Evolutionary conservation across 257 asterid genomes (phyloP), one percentile per base, ranked within the genome.

Genomic region (Marsdenia floribunda): DNA sequence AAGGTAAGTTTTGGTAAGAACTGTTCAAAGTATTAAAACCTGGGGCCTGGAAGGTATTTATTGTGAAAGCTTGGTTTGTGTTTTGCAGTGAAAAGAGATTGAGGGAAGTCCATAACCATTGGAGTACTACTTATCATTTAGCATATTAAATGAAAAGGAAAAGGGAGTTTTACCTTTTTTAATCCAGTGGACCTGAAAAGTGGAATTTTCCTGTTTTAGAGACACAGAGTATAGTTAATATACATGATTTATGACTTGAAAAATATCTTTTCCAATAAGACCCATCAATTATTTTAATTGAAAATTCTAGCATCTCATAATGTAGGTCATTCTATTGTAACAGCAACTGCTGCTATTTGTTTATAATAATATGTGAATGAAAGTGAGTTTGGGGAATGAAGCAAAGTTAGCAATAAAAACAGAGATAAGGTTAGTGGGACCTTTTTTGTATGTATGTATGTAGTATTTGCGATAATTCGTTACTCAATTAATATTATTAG

Each of bases 341-440:
- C 22, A 33, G 69, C 46, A 33, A 12, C 11, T 33, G 38, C 8
- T 69, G 12, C 35, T 24, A 21, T 47, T 47, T 22, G 18, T n/a
- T 69, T 22, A 46, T n/a, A 11, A 69, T 16, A 69, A 22, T 47
- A 5, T 46, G 38, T 54, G 50, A 38, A 60, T 24, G 37, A 47
- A 44, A 60, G 60, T 14, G 70, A 37, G 33, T 11, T 54, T 37
- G 46, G 50, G 68, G 47, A 73, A 37, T 18, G 40, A 44, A 49
- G n/a, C 64, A 74, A 52, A 64, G n/a, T 13, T 44, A 60, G 60
- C 65, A 50, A 65, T 64, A 50, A 74, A 29, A 42, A 29, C 52
- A 64, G 46, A 7, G 80, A 76, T 69, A 76, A 66, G 80, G 71
- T 46, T 29, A 6, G 80, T 69, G 75, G 75, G 75, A 44, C 68